A percentile compares a stretch with the other conserved stretches of the same genome.
Evolutionary conservation across 495 filamentous ascomycete species (phyloP).

Genomic region (Penicillium verhagenii): DNA sequence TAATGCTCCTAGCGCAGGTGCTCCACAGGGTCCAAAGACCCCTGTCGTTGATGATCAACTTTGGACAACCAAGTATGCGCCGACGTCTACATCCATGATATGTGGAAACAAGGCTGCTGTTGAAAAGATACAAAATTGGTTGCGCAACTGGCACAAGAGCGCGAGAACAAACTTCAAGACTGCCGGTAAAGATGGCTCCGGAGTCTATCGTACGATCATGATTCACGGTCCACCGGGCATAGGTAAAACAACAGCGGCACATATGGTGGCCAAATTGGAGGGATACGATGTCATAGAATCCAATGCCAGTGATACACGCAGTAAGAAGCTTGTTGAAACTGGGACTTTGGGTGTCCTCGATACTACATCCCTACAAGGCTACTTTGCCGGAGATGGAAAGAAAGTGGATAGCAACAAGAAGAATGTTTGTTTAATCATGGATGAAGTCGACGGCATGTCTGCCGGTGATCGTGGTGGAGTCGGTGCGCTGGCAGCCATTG

Average conservation of each 20-base stretch:
- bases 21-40: conserved; percentile 20
- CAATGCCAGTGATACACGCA: conserved; percentile 96
- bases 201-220: conserved; percentile 77
- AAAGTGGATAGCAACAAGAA: conserved; percentile 78
- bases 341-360: conserved; percentile 85
- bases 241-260: conserved; percentile 96
- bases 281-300: conserved; percentile 92
- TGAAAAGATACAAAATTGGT: conserved; percentile 85
- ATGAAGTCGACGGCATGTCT: conserved; percentile 99
- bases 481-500: conserved; percentile 87
- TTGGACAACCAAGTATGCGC: conserved; percentile 97
- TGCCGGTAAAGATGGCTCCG: conserved; percentile 77
- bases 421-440: conserved; percentile 95
- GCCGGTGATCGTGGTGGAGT: conserved; percentile 96
- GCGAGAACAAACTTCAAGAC: conserved; percentile 73
- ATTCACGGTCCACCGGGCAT: conserved; percentile 95
- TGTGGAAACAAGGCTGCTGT: conserved; percentile 93
- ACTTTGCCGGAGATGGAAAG: conserved; percentile 83
- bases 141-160: conserved; percentile 74
- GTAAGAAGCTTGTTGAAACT: conserved; percentile 92
- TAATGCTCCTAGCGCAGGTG: conserved; percentile 5
- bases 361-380: conserved; percentile 89
- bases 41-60: conserved; percentile 61
- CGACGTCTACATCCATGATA: conserved; percentile 77
- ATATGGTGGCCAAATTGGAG: conserved; percentile 87